phyloP scores from a whole-genome alignment of 73 alveolate species.

The Stentor roeselii region DNA sequence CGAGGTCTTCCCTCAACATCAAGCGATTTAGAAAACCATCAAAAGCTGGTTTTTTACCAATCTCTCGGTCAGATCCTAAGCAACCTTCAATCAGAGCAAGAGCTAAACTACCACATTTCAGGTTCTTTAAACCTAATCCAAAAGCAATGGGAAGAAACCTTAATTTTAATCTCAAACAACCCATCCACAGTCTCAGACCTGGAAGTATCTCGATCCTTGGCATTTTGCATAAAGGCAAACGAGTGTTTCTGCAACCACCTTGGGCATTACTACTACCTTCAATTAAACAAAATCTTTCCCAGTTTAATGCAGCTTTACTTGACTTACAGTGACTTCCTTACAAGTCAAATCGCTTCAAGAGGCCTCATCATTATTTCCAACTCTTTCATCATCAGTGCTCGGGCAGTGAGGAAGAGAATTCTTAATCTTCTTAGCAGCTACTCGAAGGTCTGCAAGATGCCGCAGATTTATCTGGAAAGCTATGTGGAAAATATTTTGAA shows the following conservation, averaged over 20 bases:
- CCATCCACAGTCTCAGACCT: slow-evolving; percentile 55
- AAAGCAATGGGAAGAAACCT: slow-evolving; percentile 68
- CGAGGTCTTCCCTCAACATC: slow-evolving; percentile 80
- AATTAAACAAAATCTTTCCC: slow-evolving; percentile 59
- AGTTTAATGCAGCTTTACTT: slow-evolving; percentile 68
- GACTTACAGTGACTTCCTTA: slow-evolving; percentile 58
- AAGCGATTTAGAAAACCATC: slow-evolving; percentile 80
- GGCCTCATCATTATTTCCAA: slow-evolving; percentile 36
- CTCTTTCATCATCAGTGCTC: slow-evolving; percentile 42
- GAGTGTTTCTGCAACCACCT: slow-evolving; percentile 84
- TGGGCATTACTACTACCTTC: slow-evolving; percentile 76
- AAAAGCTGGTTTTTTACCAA: slow-evolving; percentile 89
- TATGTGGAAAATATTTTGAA: slow-evolving; percentile 45
- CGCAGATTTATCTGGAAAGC: slow-evolving; percentile 8
- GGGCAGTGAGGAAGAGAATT: slow-evolving; percentile 71
- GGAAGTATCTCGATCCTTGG: slow-evolving; percentile 67
- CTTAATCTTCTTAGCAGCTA: slow-evolving; percentile 61
- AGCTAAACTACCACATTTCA: slow-evolving; percentile 48
- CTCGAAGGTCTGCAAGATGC: slow-evolving; percentile 40
- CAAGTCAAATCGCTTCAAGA: slow-evolving; percentile 44
- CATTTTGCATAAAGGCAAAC: slow-evolving; percentile 71
- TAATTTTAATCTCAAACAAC: slow-evolving; percentile 62
- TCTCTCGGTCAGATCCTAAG: slow-evolving; percentile 92
- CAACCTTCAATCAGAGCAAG: slow-evolving; percentile 54
- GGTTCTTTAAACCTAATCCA: slow-evolving; percentile 63